Conservation (phyloP, 2,329 filamentous ascomycete species). For the Ilyonectria robusta region DNA sequence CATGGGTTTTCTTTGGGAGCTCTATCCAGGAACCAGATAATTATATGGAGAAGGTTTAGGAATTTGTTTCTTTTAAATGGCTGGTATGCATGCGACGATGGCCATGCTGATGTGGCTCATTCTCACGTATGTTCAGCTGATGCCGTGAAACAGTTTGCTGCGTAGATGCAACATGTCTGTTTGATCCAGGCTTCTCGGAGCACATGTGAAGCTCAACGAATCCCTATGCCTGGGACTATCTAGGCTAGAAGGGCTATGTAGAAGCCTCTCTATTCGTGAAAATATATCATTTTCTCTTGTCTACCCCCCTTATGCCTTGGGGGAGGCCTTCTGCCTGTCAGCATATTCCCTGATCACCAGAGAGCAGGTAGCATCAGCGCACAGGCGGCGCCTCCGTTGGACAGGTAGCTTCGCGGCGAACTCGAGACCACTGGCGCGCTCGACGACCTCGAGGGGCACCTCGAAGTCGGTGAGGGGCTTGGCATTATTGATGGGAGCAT, state of each 20-base stretch:
- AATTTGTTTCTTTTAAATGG: slow-evolving; percentile 6
- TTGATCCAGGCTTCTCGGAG: slow-evolving; percentile 9
- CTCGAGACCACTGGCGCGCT: slow-evolving; percentile 91
- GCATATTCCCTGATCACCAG: slow-evolving; percentile 86
- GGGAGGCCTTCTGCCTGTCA: slow-evolving; percentile 72
- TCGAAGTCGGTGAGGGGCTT: slow-evolving; percentile 94
- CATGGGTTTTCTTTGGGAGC: slow-evolving; percentile 5
- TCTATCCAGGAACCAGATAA: slow-evolving; percentile 7
- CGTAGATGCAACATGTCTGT: not conserved
- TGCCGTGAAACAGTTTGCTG: not conserved
- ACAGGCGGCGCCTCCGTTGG: slow-evolving; percentile 82
- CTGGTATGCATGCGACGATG: slow-evolving; percentile 21
- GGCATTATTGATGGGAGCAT: slow-evolving; percentile 87
- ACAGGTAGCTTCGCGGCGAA: slow-evolving; percentile 86
- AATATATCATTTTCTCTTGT: slow-evolving; percentile 5
- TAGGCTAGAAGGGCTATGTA: not conserved
- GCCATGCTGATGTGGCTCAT: not conserved
- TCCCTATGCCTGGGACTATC: not conserved
- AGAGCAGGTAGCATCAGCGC: slow-evolving; percentile 87
- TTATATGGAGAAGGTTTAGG: slow-evolving; percentile 3
- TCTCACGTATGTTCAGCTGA: not conserved
- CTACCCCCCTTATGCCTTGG: slow-evolving; percentile 50
- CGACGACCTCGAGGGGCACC: slow-evolving; percentile 92
- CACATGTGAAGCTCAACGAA: slow-evolving; percentile 4
- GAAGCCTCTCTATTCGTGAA: not conserved